Evolutionary conservation across 2,329 filamentous ascomycete species (phyloP).

Genomic region (Mycosphaerella sp.): DNA sequence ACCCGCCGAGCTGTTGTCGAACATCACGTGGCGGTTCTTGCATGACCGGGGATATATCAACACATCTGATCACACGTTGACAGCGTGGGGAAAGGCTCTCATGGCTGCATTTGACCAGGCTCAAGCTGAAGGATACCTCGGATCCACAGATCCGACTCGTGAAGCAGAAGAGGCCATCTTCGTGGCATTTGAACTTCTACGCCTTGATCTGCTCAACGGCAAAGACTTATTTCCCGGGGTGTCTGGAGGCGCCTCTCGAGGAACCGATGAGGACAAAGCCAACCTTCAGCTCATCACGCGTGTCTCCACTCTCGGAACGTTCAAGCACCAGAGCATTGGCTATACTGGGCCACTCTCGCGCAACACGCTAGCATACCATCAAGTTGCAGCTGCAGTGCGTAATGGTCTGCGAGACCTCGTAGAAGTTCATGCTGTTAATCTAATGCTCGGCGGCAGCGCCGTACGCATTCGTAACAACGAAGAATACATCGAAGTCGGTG

Average conservation of each 20-base stretch:
- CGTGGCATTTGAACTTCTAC: constrained; percentile 77
- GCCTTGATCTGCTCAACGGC: constrained; percentile 69
- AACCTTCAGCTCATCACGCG: constrained; percentile 79
- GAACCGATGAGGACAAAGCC: constrained; percentile 63
- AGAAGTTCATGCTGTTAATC: constrained; percentile 72
- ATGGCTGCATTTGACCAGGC: constrained; percentile 46
- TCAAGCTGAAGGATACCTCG: constrained; percentile 37
- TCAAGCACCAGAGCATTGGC: constrained; percentile 77
- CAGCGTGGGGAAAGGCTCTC: constrained; percentile 75
- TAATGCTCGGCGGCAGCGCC: constrained; percentile 76
- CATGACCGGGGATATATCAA: constrained; percentile 83
- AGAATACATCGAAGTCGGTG: constrained; percentile 55
- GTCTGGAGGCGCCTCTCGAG: constrained; percentile 54
- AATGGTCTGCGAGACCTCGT: constrained; percentile 73
- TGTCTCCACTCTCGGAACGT: constrained; percentile 72
- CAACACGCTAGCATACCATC: constrained; percentile 79
- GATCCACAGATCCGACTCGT: constrained; percentile 47
- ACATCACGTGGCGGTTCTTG: constrained; percentile 81
- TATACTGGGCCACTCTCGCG: constrained; percentile 93
- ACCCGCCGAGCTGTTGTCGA: constrained; percentile 59
- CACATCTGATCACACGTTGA: constrained; percentile 65
- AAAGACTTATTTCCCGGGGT: constrained; percentile 56
- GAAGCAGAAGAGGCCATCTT: constrained; percentile 72
- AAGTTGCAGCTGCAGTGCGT: constrained; percentile 72
- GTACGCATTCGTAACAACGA: constrained; percentile 50